Base-by-base conservation (phyloP, 2,329 filamentous ascomycete genomes). In the Neofusicoccum umdonicola region DNA sequence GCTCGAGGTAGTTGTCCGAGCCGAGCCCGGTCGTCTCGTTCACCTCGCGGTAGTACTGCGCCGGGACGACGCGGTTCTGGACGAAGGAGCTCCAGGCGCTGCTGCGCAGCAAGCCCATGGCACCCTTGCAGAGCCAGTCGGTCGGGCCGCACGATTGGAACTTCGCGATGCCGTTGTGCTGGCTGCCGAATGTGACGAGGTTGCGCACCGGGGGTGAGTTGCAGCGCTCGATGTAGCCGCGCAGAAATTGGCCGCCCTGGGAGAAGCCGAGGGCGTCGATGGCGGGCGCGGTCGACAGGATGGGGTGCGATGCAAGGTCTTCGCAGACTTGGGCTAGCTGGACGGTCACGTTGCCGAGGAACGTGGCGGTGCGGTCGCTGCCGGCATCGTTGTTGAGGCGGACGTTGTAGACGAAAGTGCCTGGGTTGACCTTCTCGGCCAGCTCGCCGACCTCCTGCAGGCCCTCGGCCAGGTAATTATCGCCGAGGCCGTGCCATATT, bases 161-260 rank as follows among this genome's bases (percentile, higher is more conserved):
- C 75, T 91, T 85, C 35, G 86, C 82, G 76, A 99, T 98, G 62
- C 95, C 95, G 76, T 94, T 95, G 80, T 97, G 93, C 80, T 96
- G 93, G 73, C 88, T 90, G 68, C 93, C 93, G 71, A 95, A 96
- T 1, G 93, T 97, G 68, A 97, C 85, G 42, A 97, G 85, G 74
- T 87, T 93, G 69, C 87, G 85, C 12, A 97, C 86, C 3, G 87
- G 88, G 0, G 92, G 89, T 39, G 71, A 73, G 76, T 93, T 95
- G 83, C 95, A 99, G 48, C 92, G 86, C 83, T 99, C 88, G 68
- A 97, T 83, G 76, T 96, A 93, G 27, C 85, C 95, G 66, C 95
- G 88, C n/a, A 99, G 85, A 81, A 99, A 97, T 76, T 97, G 92
- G 1, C 95, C 95, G 68, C 95, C 95, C 78, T 99, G 95, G 13